Conservation (phyloP, 257 asterid genomes). For the Anisodus acutangulus region DNA sequence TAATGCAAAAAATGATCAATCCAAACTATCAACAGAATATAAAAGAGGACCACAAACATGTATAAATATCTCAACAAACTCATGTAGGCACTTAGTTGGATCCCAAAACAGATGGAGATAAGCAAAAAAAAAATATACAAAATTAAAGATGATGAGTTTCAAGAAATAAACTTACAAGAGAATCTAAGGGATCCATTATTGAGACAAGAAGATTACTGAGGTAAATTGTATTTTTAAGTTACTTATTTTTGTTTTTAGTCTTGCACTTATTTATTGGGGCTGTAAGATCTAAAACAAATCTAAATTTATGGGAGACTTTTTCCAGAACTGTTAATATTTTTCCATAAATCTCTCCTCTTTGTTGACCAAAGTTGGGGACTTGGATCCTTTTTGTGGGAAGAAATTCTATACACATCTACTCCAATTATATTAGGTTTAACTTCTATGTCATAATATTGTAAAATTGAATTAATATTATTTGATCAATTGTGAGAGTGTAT, state of each 20-base stretch:
- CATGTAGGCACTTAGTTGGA: too few species aligned
- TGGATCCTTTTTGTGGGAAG: too few species aligned
- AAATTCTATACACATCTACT: too few species aligned
- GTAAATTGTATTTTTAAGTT: background rate
- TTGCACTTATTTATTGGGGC: background rate
- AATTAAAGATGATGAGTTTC: background rate
- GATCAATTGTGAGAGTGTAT: too few species aligned
- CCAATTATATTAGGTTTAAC: too few species aligned
- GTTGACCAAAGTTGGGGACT: background rate
- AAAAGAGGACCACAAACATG: background rate
- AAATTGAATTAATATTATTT: too few species aligned
- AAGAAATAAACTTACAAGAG: slow-evolving; percentile 27
- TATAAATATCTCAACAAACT: background rate
- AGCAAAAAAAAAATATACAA: background rate
- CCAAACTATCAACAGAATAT: too few species aligned
- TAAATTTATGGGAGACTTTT: background rate
- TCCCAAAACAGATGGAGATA: too few species aligned
- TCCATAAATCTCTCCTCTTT: slow-evolving; percentile 19
- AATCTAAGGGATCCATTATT: slow-evolving; percentile 11
- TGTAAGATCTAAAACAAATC: background rate
- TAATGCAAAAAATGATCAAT: too few species aligned
- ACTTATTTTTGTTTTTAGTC: too few species aligned
- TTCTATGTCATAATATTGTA: too few species aligned
- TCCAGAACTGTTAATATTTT: background rate
- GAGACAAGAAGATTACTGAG: background rate